Conservation (phyloP, 2,329 filamentous ascomycete genomes). For the Aphanocladium album region DNA sequence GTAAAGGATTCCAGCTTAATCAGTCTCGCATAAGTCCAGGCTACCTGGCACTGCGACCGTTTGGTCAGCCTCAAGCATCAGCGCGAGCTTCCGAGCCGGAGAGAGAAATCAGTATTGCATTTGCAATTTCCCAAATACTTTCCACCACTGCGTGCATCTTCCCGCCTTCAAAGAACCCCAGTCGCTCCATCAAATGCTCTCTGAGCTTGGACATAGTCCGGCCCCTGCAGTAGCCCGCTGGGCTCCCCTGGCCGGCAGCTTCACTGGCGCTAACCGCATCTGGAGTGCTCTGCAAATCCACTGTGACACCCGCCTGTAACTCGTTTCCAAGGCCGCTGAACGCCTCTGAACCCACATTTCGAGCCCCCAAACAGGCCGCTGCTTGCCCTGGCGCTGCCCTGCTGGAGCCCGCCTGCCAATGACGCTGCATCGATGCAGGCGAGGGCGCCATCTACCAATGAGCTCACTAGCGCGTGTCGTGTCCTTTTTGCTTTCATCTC, state of each 20-base stretch:
- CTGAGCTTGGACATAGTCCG: too few relatives aligned
- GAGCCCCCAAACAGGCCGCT: not conserved
- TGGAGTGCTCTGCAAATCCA: not conserved
- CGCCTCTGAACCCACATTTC: not conserved
- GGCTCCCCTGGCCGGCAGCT: not conserved
- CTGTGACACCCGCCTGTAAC: not conserved
- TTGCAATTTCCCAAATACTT: too few relatives aligned
- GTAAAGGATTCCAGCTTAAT: too few relatives aligned
- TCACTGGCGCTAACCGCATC: not conserved
- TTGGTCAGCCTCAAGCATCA: too few relatives aligned
- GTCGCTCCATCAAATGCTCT: too few relatives aligned
- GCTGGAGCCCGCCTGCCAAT: not conserved
- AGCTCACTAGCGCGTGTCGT: constrained; percentile 22
- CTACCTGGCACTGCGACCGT: too few relatives aligned
- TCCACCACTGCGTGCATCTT: too few relatives aligned
- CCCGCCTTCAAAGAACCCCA: too few relatives aligned
- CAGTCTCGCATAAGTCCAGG: too few relatives aligned
- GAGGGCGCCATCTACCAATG: constrained; percentile 16
- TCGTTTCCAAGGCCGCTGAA: constrained; percentile 8
- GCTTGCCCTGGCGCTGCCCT: not conserved
- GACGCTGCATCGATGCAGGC: not conserved
- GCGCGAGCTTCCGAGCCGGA: too few relatives aligned
- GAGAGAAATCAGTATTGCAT: too few relatives aligned
- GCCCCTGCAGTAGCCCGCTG: too few relatives aligned
- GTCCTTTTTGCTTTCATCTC: constrained; percentile 18